Conservation (phyloP, 495 filamentous ascomycete genomes). For the Talaromyces stipitatus region DNA sequence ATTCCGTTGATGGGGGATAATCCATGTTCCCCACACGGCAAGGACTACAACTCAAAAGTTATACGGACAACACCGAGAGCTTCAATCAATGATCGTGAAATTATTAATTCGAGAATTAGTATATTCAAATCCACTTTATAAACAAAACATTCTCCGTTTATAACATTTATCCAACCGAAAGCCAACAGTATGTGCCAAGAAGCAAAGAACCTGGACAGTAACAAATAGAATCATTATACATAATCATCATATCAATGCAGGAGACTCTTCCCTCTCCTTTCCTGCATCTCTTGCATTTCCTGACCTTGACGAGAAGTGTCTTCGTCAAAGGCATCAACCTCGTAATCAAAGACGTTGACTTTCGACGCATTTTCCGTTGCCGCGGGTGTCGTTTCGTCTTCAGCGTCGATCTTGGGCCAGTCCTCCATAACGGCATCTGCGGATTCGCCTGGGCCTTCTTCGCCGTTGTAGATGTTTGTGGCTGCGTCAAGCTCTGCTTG, state of each 20-base stretch:
- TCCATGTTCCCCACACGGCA: neutral
- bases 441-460: neutral
- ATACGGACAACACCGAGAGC: neutral
- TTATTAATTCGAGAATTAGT: neutral
- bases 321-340: slow-evolving; percentile 30
- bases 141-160: neutral
- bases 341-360: slow-evolving; percentile 37
- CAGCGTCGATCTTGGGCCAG: slow-evolving; percentile 1
- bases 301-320: slow-evolving; percentile 8
- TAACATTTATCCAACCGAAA: neutral
- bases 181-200: neutral
- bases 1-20: neutral
- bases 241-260: neutral
- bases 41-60: neutral
- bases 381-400: neutral
- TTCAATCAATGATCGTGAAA: neutral
- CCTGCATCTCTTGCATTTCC: slow-evolving; percentile 33
- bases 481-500: slow-evolving; percentile 31
- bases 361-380: slow-evolving; percentile 2
- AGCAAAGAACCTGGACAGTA: neutral
- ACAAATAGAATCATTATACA: neutral
- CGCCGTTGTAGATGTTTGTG: neutral
- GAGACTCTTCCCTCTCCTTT: slow-evolving; percentile 20
- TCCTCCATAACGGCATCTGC: neutral
- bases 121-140: neutral